Percentiles rank a stretch among this genome's conserved stretches.
phyloP scores from a whole-genome alignment of 768 basidiomycete species.

The Pleurotus salmoneostramineus region DNA sequence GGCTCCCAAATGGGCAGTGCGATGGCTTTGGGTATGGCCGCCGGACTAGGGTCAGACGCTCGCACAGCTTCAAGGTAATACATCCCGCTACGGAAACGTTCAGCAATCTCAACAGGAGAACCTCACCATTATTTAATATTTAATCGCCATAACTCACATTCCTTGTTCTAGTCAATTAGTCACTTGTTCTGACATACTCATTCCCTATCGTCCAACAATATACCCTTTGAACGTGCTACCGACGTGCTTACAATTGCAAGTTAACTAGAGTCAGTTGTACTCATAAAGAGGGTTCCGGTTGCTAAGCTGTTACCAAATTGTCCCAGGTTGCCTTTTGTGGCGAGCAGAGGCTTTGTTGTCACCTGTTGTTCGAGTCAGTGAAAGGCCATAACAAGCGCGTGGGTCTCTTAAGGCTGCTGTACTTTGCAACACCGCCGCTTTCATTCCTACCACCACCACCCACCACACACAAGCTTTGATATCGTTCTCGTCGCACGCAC shows the following conservation, averaged over 20 bases:
- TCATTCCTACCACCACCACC: background rate
- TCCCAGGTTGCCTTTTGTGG: conserved; percentile 1
- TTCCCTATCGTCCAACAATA: too few relatives aligned
- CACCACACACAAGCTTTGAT: background rate
- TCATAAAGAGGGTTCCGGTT: background rate
- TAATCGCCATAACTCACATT: too few relatives aligned
- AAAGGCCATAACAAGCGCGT: conserved; percentile 2
- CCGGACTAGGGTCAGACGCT: conserved; percentile 50
- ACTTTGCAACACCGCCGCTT: background rate
- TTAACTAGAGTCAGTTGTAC: background rate
- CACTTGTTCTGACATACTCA: too few relatives aligned
- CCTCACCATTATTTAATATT: too few relatives aligned
- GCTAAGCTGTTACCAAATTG: background rate
- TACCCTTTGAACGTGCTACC: too few relatives aligned
- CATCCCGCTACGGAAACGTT: background rate
- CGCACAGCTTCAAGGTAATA: conserved; percentile 7
- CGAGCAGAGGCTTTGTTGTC: conserved; percentile 2
- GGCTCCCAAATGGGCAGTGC: conserved; percentile 57
- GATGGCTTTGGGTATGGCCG: conserved; percentile 69
- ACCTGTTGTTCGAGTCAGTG: conserved; percentile 7
- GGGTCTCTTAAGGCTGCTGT: background rate
- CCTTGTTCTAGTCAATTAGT: too few relatives aligned
- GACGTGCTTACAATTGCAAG: background rate
- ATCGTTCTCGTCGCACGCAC: too few relatives aligned
- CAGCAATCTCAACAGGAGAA: too few relatives aligned